Evolutionary conservation across 192 early-diverging fungal species (phyloP).

Genomic region (Coemansia sp.): DNA sequence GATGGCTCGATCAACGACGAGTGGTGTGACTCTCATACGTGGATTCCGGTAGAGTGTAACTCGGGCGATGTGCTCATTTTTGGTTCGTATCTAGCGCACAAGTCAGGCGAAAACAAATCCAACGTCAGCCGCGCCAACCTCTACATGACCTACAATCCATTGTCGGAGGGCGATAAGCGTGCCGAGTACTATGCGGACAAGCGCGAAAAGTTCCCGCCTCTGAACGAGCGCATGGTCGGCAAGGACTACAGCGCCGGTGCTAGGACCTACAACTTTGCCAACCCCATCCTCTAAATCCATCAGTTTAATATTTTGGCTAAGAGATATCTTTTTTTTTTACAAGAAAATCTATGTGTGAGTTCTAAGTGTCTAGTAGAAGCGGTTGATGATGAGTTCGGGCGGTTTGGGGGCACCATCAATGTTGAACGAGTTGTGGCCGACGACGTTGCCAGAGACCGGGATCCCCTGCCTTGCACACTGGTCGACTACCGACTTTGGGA

Average conservation of each 20-base stretch:
- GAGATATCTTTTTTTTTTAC: not conserved
- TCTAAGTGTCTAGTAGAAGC: constrained; percentile 2
- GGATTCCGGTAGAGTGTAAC: constrained; percentile 63
- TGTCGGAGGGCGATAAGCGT: constrained; percentile 62
- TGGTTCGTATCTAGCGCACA: constrained; percentile 68
- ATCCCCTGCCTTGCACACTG: constrained; percentile 37
- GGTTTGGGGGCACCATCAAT: constrained; percentile 25
- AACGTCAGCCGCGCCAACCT: constrained; percentile 59
- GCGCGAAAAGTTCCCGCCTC: constrained; percentile 62
- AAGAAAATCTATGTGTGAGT: not conserved
- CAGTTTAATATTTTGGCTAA: not conserved
- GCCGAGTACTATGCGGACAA: constrained; percentile 66
- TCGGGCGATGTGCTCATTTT: constrained; percentile 65
- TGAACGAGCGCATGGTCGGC: constrained; percentile 58
- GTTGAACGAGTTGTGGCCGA: constrained; percentile 26
- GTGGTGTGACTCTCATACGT: constrained; percentile 58
- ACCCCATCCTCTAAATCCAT: constrained; percentile 56
- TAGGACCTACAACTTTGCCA: constrained; percentile 64
- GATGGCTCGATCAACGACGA: constrained; percentile 57
- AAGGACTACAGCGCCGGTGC: constrained; percentile 64
- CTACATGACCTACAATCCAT: constrained; percentile 67
- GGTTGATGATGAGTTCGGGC: not conserved
- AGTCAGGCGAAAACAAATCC: constrained; percentile 59
- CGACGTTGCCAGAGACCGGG: constrained; percentile 28
- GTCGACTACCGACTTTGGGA: constrained; percentile 32